Conservation (phyloP, 306 rosid genomes). For the Senna tora region DNA sequence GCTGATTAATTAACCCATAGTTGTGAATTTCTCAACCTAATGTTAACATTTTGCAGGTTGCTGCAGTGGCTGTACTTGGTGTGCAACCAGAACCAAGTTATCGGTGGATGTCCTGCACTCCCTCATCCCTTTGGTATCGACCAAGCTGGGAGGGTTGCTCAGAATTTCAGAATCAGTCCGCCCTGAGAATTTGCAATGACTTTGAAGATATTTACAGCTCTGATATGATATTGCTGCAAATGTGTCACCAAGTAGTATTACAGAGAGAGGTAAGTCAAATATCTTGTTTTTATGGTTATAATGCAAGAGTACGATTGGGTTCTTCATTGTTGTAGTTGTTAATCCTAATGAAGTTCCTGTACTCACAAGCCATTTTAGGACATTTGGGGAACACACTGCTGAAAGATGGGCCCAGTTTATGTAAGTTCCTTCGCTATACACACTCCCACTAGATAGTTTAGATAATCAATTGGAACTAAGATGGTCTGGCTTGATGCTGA, state of each 20-base stretch:
- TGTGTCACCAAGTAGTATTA: not conserved
- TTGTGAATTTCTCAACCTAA: conserved; percentile 24
- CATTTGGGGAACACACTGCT: no score
- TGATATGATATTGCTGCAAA: conserved; percentile 24
- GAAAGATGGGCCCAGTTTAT: no score
- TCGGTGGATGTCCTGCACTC: conserved; percentile 91
- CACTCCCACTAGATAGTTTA: no score
- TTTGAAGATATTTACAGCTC: conserved; percentile 1
- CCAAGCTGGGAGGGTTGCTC: conserved; percentile 84
- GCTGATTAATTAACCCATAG: not conserved
- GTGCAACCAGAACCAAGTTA: conserved; percentile 93
- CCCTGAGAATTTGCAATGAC: conserved; percentile 39
- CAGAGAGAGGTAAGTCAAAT: no score
- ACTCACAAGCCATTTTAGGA: no score
- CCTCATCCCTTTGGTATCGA: conserved; percentile 81
- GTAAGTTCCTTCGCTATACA: no score
- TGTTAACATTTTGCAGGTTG: conserved; percentile 64
- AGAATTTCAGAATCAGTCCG: conserved; percentile 56
- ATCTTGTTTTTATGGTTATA: no score
- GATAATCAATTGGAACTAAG: no score
- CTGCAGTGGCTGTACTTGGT: conserved; percentile 92
- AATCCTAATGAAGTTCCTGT: no score
- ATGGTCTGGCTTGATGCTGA: no score
- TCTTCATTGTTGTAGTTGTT: no score
- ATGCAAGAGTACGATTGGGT: no score